Evolutionary conservation across 2,329 filamentous ascomycete genomes (phyloP).

Genomic region (Aaosphaeria arxii): DNA sequence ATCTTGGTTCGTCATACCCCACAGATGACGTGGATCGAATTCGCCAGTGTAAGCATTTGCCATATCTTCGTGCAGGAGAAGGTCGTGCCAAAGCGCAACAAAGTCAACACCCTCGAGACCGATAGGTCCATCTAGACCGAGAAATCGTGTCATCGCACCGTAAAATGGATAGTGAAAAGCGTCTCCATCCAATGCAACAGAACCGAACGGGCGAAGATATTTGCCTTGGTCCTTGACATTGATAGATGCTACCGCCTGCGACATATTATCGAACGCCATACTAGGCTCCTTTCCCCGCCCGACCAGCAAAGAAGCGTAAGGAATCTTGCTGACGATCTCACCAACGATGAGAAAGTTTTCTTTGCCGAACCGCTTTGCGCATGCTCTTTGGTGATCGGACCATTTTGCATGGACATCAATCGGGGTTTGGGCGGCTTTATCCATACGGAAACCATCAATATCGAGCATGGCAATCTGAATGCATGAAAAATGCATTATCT

Average conservation of each 20-base stretch:
- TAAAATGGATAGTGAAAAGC: conserved; percentile 66
- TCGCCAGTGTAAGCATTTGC: conserved; percentile 59
- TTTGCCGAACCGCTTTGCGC: conserved; percentile 57
- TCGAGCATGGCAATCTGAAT: conserved; percentile 62
- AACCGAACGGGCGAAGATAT: conserved; percentile 53
- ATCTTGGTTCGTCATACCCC: conserved; percentile 64
- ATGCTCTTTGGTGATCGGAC: conserved; percentile 55
- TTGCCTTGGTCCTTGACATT: conserved; percentile 42
- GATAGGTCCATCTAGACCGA: conserved; percentile 54
- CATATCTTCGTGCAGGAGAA: conserved; percentile 59
- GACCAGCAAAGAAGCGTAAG: conserved; percentile 59
- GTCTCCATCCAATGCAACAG: conserved; percentile 56
- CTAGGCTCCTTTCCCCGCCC: conserved; percentile 59
- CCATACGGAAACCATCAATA: conserved; percentile 65
- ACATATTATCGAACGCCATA: conserved; percentile 48
- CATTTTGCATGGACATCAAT: conserved; percentile 60
- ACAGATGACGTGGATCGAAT: conserved; percentile 64
- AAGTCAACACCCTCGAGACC: conserved; percentile 42
- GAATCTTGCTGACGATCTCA: conserved; percentile 62
- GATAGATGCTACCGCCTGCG: conserved; percentile 49
- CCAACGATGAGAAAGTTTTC: conserved; percentile 63
- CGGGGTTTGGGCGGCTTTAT: conserved; percentile 64
- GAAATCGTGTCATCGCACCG: conserved; percentile 58
- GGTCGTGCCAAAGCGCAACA: conserved; percentile 53
- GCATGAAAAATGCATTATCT: conserved; percentile 61